These are phyloP conservation scores for Picea glauca DNA, from an alignment of 75 land plant genomes.

Conservation along the genomic window DNA sequence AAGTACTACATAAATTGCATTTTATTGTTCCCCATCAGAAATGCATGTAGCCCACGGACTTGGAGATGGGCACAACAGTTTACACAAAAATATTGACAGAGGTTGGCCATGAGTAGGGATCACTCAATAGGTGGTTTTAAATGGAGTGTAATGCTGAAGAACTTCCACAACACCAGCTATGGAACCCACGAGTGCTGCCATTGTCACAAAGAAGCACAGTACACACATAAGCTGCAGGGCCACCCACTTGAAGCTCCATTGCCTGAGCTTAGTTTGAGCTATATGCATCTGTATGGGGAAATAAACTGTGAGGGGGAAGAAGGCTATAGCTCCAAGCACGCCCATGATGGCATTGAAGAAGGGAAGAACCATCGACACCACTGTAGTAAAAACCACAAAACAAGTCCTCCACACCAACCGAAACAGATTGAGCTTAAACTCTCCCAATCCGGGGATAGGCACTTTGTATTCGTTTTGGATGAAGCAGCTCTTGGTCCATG, in stretches of 20 bases:
- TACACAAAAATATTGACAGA: too few species aligned
- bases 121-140: conserved; percentile 15
- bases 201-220: conserved; percentile 35
- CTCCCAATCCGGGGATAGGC: conserved; percentile 22
- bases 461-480: conserved; percentile 33
- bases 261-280: conserved; percentile 33
- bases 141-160: conserved; percentile 39
- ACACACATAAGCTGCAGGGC: conserved; percentile 24
- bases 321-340: conserved; percentile 73
- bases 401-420: conserved; percentile 65
- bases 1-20: too few species aligned
- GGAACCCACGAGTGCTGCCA: conserved; percentile 41
- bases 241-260: conserved; percentile 33
- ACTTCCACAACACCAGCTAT: conserved; percentile 30
- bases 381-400: conserved; percentile 61
- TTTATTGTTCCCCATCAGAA: too few species aligned
- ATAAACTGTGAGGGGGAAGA: conserved; percentile 89
- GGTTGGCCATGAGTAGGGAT: too few species aligned
- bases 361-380: conserved; percentile 80
- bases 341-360: conserved; percentile 94
- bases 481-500: conserved; percentile 55
- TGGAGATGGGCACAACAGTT: too few species aligned
- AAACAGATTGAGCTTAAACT: conserved; percentile 37
- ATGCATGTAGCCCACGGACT: too few species aligned
- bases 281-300: conserved; percentile 88